phyloP scores from a whole-genome alignment of 306 rosid species.

The apple (Malus domestica) region DNA sequence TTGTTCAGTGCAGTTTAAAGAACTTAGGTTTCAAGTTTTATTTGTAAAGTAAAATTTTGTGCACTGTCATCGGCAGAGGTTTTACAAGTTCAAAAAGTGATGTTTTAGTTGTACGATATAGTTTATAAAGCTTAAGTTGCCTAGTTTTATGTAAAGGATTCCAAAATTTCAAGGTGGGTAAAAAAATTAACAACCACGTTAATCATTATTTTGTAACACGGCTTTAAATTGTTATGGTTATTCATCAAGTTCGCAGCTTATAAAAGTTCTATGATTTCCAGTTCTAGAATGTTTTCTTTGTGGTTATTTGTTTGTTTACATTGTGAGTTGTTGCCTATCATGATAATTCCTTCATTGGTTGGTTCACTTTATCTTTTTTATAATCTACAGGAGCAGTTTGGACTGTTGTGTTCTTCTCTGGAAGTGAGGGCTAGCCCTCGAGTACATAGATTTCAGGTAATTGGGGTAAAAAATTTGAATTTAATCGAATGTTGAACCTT shows the following conservation, averaged over 20 bases:
- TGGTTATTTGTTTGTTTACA: slow-evolving; percentile 2
- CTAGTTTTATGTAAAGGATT: not conserved
- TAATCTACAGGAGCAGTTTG: slow-evolving; percentile 56
- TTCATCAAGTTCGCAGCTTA: not conserved
- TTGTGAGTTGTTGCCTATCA: not conserved
- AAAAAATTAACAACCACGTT: not conserved
- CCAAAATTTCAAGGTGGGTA: not conserved
- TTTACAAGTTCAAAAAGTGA: not conserved
- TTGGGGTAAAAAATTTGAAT: not conserved
- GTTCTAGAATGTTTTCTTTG: not conserved
- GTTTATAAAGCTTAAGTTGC: not conserved
- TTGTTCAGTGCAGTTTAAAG: no score
- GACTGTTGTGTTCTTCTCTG: slow-evolving; percentile 38
- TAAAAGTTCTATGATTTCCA: not conserved
- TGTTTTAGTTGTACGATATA: not conserved
- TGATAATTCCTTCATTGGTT: slow-evolving; percentile 8
- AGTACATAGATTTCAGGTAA: slow-evolving; percentile 76
- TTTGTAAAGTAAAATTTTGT: no score
- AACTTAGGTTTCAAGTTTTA: no score
- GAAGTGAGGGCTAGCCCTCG: slow-evolving; percentile 47
- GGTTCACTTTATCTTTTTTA: slow-evolving; percentile 5
- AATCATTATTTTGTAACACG: not conserved
- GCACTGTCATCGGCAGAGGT: no score
- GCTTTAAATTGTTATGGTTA: not conserved
- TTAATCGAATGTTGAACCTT: not conserved